These are phyloP conservation scores for Candida namnaoensis DNA, from an alignment of 805 yeast species.

Conservation along the genomic window DNA sequence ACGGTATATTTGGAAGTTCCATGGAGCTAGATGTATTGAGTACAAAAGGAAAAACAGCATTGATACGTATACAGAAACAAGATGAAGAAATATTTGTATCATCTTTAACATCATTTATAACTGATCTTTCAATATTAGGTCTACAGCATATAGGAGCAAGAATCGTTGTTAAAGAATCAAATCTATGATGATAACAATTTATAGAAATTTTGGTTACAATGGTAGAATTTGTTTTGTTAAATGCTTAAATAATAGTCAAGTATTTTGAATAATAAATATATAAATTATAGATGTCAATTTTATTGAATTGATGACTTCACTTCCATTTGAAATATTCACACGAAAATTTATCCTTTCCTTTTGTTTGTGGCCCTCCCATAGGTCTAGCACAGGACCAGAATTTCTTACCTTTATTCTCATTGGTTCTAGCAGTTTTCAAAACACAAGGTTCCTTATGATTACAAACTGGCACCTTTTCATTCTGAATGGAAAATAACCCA, in stretches of 20 bases:
- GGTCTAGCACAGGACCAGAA: constrained; percentile 46
- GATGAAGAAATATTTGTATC: constrained; percentile 21
- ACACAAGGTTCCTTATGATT: constrained; percentile 38
- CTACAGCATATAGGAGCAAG: constrained; percentile 16
- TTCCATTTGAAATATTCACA: constrained; percentile 52
- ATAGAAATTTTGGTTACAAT: too few species aligned
- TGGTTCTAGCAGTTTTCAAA: constrained; percentile 34
- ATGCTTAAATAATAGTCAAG: too few species aligned
- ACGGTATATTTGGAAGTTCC: constrained; percentile 33
- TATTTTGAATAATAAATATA: too few species aligned
- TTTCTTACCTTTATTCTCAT: constrained; percentile 35
- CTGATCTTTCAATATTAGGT: constrained; percentile 18
- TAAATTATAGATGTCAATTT: too few species aligned
- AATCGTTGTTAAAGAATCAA: constrained; percentile 1
- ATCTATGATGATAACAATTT: too few species aligned
- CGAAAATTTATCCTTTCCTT: constrained; percentile 21
- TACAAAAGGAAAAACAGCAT: constrained; percentile 14
- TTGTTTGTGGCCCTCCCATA: constrained; percentile 15
- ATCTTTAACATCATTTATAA: constrained; percentile 22
- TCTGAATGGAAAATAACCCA: constrained; percentile 9
- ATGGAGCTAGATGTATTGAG: constrained; percentile 23
- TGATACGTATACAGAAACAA: constrained; percentile 17
- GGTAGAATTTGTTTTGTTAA: too few species aligned
- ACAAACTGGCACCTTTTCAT: constrained; percentile 32
- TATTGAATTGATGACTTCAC: constrained; percentile 1